Conservation (phyloP, 2,329 filamentous ascomycete genomes). For the Achaetomium macrosporum region DNA sequence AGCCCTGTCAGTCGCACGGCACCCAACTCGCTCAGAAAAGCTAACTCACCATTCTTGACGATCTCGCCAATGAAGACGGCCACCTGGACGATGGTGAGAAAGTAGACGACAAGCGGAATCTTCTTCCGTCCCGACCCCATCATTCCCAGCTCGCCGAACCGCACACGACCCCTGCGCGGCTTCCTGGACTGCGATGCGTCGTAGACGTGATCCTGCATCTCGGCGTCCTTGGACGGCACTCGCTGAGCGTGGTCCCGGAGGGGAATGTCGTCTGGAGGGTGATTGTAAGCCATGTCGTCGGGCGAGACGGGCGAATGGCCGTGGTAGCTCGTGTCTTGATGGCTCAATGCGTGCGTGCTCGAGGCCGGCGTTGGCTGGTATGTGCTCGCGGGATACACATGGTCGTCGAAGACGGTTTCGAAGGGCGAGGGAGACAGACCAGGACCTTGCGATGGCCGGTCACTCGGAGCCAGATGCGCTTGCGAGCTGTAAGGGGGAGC, state of each 20-base stretch:
- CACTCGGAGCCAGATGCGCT: slow-evolving; percentile 30
- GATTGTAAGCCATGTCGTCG: slow-evolving; percentile 29
- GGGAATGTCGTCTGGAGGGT: slow-evolving; percentile 49
- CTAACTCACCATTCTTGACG: slow-evolving; percentile 66
- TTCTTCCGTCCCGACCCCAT: slow-evolving; percentile 49
- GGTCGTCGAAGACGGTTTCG: slow-evolving; percentile 62
- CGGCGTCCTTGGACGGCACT: slow-evolving; percentile 42
- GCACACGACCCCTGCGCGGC: slow-evolving; percentile 40
- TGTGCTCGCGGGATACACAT: slow-evolving; percentile 54
- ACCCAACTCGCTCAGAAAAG: neutral
- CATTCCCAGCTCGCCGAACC: slow-evolving; percentile 57
- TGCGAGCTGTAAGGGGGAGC: slow-evolving; percentile 32
- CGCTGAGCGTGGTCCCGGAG: slow-evolving; percentile 35
- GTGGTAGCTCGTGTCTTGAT: slow-evolving; percentile 55
- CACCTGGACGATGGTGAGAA: slow-evolving; percentile 69
- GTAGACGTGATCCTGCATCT: slow-evolving; percentile 55
- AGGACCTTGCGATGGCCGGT: slow-evolving; percentile 18
- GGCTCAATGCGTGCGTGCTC: slow-evolving; percentile 37
- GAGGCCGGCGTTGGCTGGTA: slow-evolving; percentile 30
- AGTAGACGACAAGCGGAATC: slow-evolving; percentile 76
- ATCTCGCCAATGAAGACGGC: slow-evolving; percentile 86
- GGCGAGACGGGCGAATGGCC: slow-evolving; percentile 39
- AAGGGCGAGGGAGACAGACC: slow-evolving; percentile 47
- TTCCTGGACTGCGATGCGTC: slow-evolving; percentile 42
- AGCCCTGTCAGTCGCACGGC: neutral